Conservation (phyloP, 192 early-diverging fungal genomes). For the Chytriomyces sp. region DNA sequence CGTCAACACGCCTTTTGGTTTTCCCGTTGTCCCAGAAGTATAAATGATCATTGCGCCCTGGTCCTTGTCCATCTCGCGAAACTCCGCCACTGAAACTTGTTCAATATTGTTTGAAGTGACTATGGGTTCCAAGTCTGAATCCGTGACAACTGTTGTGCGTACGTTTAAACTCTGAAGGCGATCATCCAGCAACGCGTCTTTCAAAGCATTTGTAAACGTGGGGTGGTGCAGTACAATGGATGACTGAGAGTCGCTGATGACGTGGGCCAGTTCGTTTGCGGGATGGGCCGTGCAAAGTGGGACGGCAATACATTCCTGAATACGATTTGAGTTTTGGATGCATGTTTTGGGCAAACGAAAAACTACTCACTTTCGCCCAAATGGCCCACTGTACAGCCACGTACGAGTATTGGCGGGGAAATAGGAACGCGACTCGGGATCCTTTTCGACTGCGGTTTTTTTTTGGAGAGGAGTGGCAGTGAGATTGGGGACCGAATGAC, state of each 20-base stretch:
- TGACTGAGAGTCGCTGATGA: constrained; percentile 69
- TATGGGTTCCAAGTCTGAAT: background rate
- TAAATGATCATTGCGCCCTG: constrained; percentile 74
- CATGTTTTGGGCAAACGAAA: too few species aligned
- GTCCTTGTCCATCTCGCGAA: constrained; percentile 43
- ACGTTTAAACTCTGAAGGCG: background rate
- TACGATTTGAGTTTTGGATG: too few species aligned
- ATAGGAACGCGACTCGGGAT: constrained; percentile 42
- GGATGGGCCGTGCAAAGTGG: constrained; percentile 81
- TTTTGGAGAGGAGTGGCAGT: background rate
- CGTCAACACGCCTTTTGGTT: constrained; percentile 86
- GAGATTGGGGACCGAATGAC: background rate
- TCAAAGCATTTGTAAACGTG: constrained; percentile 47
- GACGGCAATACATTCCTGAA: constrained; percentile 75
- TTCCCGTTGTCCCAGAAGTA: constrained; percentile 66
- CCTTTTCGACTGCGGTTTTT: background rate
- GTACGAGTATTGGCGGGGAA: constrained; percentile 39
- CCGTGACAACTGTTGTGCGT: background rate
- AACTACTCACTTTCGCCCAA: constrained; percentile 60
- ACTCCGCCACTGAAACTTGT: constrained; percentile 2
- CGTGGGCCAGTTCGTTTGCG: constrained; percentile 75
- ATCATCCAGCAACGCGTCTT: background rate
- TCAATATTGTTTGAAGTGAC: background rate
- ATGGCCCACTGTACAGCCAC: constrained; percentile 40
- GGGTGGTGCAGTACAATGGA: constrained; percentile 67